A percentile compares a stretch with the other conserved stretches of the same genome.
These are phyloP conservation scores for Lasiodiplodia gonubiensis DNA, from an alignment of 2,329 filamentous ascomycete genomes.

Conservation along the genomic window DNA sequence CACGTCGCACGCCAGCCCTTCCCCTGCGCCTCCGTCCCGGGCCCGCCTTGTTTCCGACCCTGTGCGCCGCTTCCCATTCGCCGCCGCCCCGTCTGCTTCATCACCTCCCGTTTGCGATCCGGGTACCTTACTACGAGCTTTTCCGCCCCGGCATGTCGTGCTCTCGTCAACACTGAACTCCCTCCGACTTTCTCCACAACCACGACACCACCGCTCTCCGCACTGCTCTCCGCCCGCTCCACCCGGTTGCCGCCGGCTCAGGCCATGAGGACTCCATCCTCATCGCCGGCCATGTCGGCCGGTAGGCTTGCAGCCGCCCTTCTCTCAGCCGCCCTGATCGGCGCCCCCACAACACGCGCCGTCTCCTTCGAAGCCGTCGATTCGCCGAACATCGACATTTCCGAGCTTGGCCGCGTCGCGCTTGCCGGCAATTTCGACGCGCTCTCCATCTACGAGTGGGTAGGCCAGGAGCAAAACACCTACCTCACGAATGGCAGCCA, in stretches of 20 bases:
- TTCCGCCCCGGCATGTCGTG: conserved; percentile 27
- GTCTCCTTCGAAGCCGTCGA: conserved; percentile 66
- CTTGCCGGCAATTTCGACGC: conserved; percentile 89
- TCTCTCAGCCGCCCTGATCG: conserved; percentile 34
- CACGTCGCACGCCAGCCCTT: conserved; percentile 28
- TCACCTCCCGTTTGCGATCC: conserved; percentile 28
- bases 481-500: conserved; percentile 78
- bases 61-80: conserved; percentile 28
- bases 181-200: conserved; percentile 30
- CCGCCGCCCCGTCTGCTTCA: conserved; percentile 22
- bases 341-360: conserved; percentile 37
- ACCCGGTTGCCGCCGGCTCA: conserved; percentile 32
- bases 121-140: conserved; percentile 28
- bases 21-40: conserved; percentile 28
- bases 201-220: conserved; percentile 32
- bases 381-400: conserved; percentile 76
- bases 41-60: conserved; percentile 30
- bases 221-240: conserved; percentile 1
- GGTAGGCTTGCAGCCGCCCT: conserved; percentile 45
- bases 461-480: conserved; percentile 74
- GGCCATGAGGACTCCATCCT: conserved; percentile 47
- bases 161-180: conserved; percentile 31
- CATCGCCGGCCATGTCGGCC: conserved; percentile 45
- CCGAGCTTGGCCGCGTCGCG: conserved; percentile 78
- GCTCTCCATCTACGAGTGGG: conserved; percentile 86